Percentiles rank a stretch among this genome's conserved stretches.
Evolutionary conservation across 2,329 filamentous ascomycete species (phyloP).

Genomic region (Arthrobotrys megalospora): DNA sequence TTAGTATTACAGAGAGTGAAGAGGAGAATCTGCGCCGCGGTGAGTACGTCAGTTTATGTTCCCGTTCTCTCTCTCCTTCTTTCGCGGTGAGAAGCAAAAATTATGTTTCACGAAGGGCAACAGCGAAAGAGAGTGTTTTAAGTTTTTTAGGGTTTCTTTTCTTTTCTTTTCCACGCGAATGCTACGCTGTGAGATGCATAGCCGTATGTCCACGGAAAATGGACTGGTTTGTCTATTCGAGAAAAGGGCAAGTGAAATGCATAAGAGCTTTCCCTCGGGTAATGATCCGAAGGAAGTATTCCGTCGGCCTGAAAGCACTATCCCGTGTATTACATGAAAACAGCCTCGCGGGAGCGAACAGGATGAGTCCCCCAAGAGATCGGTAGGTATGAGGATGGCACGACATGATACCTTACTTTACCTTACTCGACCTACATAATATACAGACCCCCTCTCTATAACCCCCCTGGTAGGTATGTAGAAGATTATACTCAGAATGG

Average conservation of each 20-base stretch:
- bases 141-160: neutral
- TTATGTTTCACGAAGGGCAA: neutral
- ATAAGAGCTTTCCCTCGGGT: slow-evolving; percentile 1
- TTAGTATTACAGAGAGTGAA: neutral
- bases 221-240: neutral
- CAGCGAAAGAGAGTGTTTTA: neutral
- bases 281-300: slow-evolving; percentile 14
- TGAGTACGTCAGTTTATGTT: slow-evolving; percentile 7
- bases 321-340: slow-evolving; percentile 5
- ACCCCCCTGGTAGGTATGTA: neutral
- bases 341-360: slow-evolving; percentile 11
- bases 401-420: neutral
- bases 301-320: neutral
- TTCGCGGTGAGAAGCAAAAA: neutral
- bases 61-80: neutral
- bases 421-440: neutral
- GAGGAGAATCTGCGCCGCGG: neutral
- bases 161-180: slow-evolving; percentile 11
- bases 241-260: neutral
- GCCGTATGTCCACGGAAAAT: neutral
- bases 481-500: neutral
- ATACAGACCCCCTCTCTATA: neutral
- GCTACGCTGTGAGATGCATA: slow-evolving; percentile 28
- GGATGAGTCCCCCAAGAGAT: neutral
- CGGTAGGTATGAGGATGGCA: neutral